Percentiles rank a stretch among this genome's conserved stretches.
These are phyloP conservation scores for Ramaria sp. DNA, from an alignment of 768 basidiomycete species.

Conservation along the genomic window DNA sequence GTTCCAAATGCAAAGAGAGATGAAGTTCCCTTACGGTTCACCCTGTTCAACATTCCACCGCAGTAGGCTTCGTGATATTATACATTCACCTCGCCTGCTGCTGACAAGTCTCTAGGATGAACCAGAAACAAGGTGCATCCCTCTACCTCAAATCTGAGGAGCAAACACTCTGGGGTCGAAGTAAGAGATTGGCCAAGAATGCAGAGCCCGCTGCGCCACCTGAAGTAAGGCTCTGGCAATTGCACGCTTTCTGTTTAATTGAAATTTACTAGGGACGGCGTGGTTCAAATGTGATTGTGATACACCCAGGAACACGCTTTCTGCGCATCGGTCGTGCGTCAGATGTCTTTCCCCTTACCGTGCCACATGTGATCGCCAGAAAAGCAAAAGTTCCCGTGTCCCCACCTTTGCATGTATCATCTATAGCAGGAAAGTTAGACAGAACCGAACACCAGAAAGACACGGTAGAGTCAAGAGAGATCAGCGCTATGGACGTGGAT, in stretches of 20 bases:
- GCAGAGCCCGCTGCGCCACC: constrained; percentile 23
- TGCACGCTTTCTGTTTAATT: constrained; percentile 7
- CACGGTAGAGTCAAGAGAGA: not conserved
- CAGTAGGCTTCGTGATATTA: constrained; percentile 33
- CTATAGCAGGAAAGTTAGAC: not conserved
- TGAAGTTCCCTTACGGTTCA: constrained; percentile 75
- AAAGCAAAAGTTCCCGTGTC: constrained; percentile 40
- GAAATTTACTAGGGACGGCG: constrained; percentile 38
- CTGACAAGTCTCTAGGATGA: constrained; percentile 35
- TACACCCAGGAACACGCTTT: constrained; percentile 69
- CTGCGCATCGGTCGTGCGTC: constrained; percentile 68
- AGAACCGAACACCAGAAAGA: not conserved
- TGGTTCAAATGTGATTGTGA: constrained; percentile 67
- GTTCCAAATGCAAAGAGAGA: constrained; percentile 73
- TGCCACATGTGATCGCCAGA: constrained; percentile 68
- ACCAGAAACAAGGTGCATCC: constrained; percentile 71
- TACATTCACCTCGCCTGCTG: constrained; percentile 9
- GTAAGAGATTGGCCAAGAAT: constrained; percentile 30
- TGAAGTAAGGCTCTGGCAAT: constrained; percentile 4
- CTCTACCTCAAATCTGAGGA: constrained; percentile 70
- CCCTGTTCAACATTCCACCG: constrained; percentile 70
- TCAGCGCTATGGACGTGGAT: constrained; percentile 12
- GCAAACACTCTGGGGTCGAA: constrained; percentile 66
- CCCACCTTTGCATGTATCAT: constrained; percentile 14
- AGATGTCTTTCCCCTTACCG: constrained; percentile 57